Base-by-base conservation (phyloP, 495 filamentous ascomycete species). In the Cladorrhinum samala region DNA sequence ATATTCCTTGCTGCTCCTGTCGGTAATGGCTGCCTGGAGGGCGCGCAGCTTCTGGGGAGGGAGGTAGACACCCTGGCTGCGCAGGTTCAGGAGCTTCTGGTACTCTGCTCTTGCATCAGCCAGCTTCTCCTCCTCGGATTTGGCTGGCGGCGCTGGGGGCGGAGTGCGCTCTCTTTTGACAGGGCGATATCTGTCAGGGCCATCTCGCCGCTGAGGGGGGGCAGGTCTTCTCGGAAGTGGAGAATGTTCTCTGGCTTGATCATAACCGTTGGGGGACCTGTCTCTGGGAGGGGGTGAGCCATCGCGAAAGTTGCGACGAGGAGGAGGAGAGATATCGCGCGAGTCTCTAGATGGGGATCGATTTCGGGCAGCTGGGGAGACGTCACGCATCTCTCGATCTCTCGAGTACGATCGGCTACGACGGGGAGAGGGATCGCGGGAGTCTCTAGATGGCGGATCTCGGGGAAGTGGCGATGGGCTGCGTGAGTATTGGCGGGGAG, bases 1-100 rank as follows among this genome's bases (percentile, higher is more conserved):
- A 68, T 95, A 99, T 69, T 99, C 94, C 70, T 95, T 94, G 68
- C 84, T 93, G 41, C 72, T 83, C 75, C 94, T 95, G 69, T 99
- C 93, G 46, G 92, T 97, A 67, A 99, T 94, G 68, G 94, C 88
- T 30, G 92, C 88, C 69, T 99, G 93, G 52, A 99, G 77, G 11
- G 93, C 92, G 49, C 91, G 83, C 50, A 99, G 78, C 52, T 89
- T 79, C 36, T 91, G 91, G 3, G 93, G 93, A 8, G 94, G 93
- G 33, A 99, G 93, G 64, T 97, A 97, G 3, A 89, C 92, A 53
- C 93, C 93, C 58, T 94, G 93, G 37, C 89, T 93, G 49, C 94
- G 86, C 78, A 93, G 88, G 46, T 79, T 91, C 52, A 95, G 72
- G 8, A 96, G 80, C 65, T 89, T 93, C 53, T 95, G 85, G 62